Conservation (phyloP, 208 protist genomes). For the Lotmaria passim region DNA sequence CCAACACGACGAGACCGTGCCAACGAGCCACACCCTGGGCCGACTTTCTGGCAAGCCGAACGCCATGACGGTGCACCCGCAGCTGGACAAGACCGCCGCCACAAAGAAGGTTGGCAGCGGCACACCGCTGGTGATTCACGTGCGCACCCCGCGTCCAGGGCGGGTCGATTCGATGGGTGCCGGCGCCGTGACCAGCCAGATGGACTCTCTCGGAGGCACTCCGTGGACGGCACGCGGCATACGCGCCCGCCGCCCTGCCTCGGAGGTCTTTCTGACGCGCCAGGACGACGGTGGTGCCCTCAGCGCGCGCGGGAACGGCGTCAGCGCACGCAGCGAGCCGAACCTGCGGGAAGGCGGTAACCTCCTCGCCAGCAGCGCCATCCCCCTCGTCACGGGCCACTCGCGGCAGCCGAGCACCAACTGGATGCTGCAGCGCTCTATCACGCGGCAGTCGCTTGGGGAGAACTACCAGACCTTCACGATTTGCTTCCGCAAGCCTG, state of each 20-base stretch:
- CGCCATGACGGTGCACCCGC: not conserved
- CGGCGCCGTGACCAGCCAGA: not conserved
- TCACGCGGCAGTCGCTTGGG: conserved; percentile 6
- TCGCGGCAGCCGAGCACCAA: conserved; percentile 18
- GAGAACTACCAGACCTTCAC: conserved; percentile 31
- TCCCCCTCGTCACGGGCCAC: conserved; percentile 3
- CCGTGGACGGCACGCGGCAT: not conserved
- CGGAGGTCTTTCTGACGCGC: conserved; percentile 7
- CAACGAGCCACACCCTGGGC: conserved; percentile 4
- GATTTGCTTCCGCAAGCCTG: conserved; percentile 26
- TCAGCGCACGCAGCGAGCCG: not conserved
- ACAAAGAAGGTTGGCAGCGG: not conserved
- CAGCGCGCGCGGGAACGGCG: not conserved
- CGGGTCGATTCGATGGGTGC: conserved; percentile 9
- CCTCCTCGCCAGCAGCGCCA: conserved; percentile 12
- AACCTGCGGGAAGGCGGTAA: conserved; percentile 1
- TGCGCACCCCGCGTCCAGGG: conserved; percentile 4
- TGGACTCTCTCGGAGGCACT: not conserved
- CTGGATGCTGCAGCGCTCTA: conserved; percentile 26
- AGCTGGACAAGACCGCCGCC: not conserved
- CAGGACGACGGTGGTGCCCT: not conserved
- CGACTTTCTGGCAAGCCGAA: not conserved
- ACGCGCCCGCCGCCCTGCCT: conserved; percentile 6
- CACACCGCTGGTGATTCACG: conserved; percentile 15
- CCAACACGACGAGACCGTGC: not conserved